Base-by-base conservation (phyloP, 2,329 filamentous ascomycete genomes). In the Fusarium camptoceras region DNA sequence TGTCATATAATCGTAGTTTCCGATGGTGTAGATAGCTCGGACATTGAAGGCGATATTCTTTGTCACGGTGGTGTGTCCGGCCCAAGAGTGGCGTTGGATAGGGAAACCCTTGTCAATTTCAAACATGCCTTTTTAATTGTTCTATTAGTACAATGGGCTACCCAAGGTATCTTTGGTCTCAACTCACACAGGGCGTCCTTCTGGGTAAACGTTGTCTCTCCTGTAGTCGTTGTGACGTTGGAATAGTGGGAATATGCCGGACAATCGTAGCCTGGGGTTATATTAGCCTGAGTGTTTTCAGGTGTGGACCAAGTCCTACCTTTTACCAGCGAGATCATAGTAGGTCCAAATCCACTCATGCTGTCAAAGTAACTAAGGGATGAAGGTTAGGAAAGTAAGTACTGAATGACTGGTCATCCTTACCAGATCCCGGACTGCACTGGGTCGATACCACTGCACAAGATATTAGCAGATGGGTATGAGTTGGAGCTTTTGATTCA, bases 51-150 rank as follows among this genome's bases (percentile, higher is more conserved):
- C 56, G 3, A 57, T 57, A 8, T 59, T 59, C 24, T 59, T 59
- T 20, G 56, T 59, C 4, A 59, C 51, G 6, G 56, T 59, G 14
- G 51, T 59, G 16, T 59, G 51, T 0, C 28, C 16, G 3, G 37
- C 27, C 56, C 56, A 59, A 16, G 56, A 59, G 39, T 59, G 56
- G n/a, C 56, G 39, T 15, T 59, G 56, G 10, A 59, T 59, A 0
- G 56, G 56, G 24, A 57, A 59, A 7, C 56, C 56, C 8, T 59
- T 57, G 10, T 59, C 56, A 5, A 59, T 57, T 24, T 59, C 56
- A 1, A 59, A 59, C 56, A 59, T 59, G 27, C 55, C 50, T 58
- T 24, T 1, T 22, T 18, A 1, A 50, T 39, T 8, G 3, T n/a
- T 37, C 16, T 37, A 5, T 37, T 37, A 37, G 34, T 37, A 10